phyloP scores from a whole-genome alignment of 208 protist species.

The Leishmania guyanensis region DNA sequence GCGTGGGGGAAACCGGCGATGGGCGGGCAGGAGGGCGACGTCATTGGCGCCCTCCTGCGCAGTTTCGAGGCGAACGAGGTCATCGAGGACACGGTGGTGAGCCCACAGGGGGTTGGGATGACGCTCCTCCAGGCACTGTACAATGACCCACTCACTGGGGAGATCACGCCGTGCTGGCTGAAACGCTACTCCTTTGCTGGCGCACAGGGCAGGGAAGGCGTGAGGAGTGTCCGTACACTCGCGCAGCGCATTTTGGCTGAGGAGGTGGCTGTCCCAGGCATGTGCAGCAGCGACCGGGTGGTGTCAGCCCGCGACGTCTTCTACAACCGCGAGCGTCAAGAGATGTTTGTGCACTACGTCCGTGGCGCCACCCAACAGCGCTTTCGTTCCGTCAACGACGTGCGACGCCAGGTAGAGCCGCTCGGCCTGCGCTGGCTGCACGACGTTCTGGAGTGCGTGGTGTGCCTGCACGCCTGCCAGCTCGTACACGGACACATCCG shows the following conservation, averaged over 20 bases:
- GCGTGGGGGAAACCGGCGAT: conserved; percentile 3
- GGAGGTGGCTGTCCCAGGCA: conserved; percentile 42
- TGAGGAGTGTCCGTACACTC: neutral
- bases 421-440: conserved; percentile 65
- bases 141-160: conserved; percentile 56
- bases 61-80: conserved; percentile 30
- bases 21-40: conserved; percentile 7
- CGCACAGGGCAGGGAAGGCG: neutral
- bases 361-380: conserved; percentile 67
- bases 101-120: conserved; percentile 27
- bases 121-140: conserved; percentile 52
- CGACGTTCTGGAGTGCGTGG: conserved; percentile 65
- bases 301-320: conserved; percentile 60
- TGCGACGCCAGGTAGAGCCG: conserved; percentile 50
- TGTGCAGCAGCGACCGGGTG: conserved; percentile 45
- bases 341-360: conserved; percentile 70
- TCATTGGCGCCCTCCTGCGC: conserved; percentile 17
- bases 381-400: conserved; percentile 62
- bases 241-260: conserved; percentile 41
- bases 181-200: conserved; percentile 62
- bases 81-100: conserved; percentile 22
- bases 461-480: conserved; percentile 63
- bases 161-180: conserved; percentile 62
- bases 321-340: conserved; percentile 43
- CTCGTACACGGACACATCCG: conserved; percentile 54